Evolutionary conservation across 2,329 filamentous ascomycete species (phyloP).

Genomic region (Tolypocladium ophioglossoides): DNA sequence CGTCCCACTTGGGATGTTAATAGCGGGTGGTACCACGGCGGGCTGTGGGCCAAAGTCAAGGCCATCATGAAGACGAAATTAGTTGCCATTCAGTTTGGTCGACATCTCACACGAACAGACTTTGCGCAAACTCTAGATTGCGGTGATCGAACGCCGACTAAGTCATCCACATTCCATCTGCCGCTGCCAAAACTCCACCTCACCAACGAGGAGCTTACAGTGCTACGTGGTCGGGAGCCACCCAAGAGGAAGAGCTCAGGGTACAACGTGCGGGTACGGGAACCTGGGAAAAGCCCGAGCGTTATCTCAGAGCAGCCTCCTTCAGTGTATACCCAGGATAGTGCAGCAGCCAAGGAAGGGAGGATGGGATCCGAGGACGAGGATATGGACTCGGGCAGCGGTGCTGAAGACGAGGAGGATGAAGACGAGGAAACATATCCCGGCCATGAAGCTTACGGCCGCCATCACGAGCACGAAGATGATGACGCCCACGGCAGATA

Average conservation of each 20-base stretch:
- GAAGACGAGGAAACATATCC: conserved; percentile 1
- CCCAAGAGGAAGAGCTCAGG: conserved; percentile 25
- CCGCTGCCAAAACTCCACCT: conserved; percentile 24
- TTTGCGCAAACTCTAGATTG: conserved; percentile 23
- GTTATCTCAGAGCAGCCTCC: conserved; percentile 7
- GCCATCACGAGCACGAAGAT: conserved; percentile 14
- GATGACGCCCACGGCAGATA: conserved; percentile 13
- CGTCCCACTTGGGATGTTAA: conserved; percentile 48
- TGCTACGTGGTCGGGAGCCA: conserved; percentile 22
- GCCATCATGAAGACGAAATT: conserved; percentile 85
- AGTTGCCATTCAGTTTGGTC: conserved; percentile 49
- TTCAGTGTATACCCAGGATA: conserved; percentile 10
- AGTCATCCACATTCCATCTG: conserved; percentile 20
- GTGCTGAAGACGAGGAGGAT: conserved; percentile 5
- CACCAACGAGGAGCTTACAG: conserved; percentile 23
- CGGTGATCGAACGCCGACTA: conserved; percentile 22
- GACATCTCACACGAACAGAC: conserved; percentile 31
- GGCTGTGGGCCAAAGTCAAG: conserved; percentile 73
- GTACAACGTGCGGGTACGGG: conserved; percentile 21
- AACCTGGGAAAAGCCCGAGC: conserved; percentile 11
- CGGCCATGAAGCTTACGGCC: conserved; percentile 11
- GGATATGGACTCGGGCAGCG: conserved; percentile 14
- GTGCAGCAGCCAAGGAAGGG: background rate
- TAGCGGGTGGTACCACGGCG: conserved; percentile 79
- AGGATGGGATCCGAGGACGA: conserved; percentile 7